Evolutionary conservation across 2,329 filamentous ascomycete species (phyloP).

Genomic region (Nigrospora sphaerica): DNA sequence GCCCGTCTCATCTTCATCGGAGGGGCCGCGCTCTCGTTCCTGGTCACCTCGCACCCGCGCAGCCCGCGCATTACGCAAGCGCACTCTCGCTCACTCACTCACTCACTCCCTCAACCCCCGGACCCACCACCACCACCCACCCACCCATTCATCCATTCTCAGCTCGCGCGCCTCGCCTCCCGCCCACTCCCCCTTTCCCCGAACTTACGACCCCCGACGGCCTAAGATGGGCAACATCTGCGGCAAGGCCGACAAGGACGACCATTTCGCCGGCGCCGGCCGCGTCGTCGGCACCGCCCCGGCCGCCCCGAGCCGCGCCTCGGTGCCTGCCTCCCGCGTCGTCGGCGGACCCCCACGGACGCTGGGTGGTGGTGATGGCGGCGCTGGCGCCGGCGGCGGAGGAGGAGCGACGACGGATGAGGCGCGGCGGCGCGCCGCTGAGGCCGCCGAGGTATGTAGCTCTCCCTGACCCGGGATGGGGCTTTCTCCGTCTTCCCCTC

Average conservation of each 20-base stretch:
- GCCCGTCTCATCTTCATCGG: no score
- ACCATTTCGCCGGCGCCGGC: slow-evolving; percentile 61
- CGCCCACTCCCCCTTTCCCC: background rate
- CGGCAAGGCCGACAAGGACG: slow-evolving; percentile 62
- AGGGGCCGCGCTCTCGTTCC: background rate
- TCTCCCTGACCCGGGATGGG: no score
- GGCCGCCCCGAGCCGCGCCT: slow-evolving; percentile 39
- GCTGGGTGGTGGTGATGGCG: slow-evolving; percentile 45
- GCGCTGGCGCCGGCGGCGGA: slow-evolving; percentile 13
- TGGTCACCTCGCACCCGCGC: background rate
- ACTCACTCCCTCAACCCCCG: no score
- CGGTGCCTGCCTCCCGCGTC: slow-evolving; percentile 37
- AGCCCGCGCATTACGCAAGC: background rate
- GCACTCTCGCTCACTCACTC: background rate
- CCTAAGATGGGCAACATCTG: slow-evolving; percentile 76
- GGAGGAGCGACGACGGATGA: slow-evolving; percentile 33
- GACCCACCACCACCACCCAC: background rate
- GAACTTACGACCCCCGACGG: background rate
- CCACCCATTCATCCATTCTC: background rate
- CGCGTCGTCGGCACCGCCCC: slow-evolving; percentile 59
- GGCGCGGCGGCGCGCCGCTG: slow-evolving; percentile 66
- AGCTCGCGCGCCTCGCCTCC: background rate
- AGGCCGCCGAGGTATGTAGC: slow-evolving; percentile 71
- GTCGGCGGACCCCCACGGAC: slow-evolving; percentile 55
- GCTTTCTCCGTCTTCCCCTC: background rate